Evolutionary conservation across 2,329 filamentous ascomycete genomes (phyloP).

Genomic region (Paracoccidioides lutzii): DNA sequence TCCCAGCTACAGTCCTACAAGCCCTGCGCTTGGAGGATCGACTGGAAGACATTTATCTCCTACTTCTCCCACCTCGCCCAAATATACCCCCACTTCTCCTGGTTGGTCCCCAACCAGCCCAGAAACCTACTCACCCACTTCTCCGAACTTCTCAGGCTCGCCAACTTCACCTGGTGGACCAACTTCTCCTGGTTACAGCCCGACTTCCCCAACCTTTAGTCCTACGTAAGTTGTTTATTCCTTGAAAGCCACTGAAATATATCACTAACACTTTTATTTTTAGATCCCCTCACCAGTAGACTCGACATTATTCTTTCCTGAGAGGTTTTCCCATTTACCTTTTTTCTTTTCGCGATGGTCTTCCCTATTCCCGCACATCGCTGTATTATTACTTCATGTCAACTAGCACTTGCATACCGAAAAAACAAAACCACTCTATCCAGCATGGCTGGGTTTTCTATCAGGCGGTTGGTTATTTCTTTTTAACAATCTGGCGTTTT

Average conservation of each 20-base stretch:
- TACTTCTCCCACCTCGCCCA: slow-evolving; percentile 38
- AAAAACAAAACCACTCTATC: slow-evolving; percentile 19
- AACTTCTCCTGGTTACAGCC: slow-evolving; percentile 32
- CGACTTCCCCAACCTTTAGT: slow-evolving; percentile 32
- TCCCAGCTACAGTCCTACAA: slow-evolving; percentile 45
- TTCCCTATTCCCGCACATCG: slow-evolving; percentile 15
- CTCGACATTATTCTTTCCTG: not conserved
- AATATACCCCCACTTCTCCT: slow-evolving; percentile 45
- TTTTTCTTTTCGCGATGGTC: slow-evolving; percentile 2
- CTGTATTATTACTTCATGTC: slow-evolving; percentile 27
- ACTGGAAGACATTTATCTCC: slow-evolving; percentile 29
- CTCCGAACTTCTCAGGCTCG: slow-evolving; percentile 35
- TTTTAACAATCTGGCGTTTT: slow-evolving; percentile 20
- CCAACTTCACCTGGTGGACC: slow-evolving; percentile 31
- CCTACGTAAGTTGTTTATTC: slow-evolving; percentile 25
- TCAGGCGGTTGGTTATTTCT: slow-evolving; percentile 29
- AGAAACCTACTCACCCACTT: slow-evolving; percentile 38
- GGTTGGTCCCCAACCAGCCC: slow-evolving; percentile 37
- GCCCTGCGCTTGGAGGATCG: slow-evolving; percentile 33
- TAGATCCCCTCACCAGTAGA: slow-evolving; percentile 32
- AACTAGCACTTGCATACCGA: slow-evolving; percentile 20
- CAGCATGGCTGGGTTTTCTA: slow-evolving; percentile 21
- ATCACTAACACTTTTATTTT: not conserved
- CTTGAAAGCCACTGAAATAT: not conserved
- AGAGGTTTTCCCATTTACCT: not conserved